Evolutionary conservation across 495 filamentous ascomycete genomes (phyloP), one percentile per base, ranked within the genome.

Genomic region (Aspergillus affinis): DNA sequence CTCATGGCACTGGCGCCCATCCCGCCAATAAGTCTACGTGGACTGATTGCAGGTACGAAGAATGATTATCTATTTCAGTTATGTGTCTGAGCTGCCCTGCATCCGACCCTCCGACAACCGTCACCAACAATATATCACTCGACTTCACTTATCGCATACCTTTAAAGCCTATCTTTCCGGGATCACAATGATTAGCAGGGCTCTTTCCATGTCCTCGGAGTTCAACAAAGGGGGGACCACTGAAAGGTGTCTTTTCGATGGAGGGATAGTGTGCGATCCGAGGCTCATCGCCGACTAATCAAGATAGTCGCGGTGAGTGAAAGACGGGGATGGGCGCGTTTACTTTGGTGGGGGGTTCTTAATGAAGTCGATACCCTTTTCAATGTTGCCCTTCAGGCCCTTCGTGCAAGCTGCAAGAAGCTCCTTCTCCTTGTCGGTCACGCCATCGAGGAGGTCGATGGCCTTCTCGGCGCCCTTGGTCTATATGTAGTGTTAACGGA

Each of bases 351-450:
- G 85, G 63, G 92, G 85, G 81, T 88, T 92, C 84, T 92, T 84
- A 71, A 82, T 85, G 72, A 98, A 98, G 67, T 89, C 86, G 65
- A 97, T 78, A 66, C 94, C 94, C 84, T 97, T 97, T 66, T 84
- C 76, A 69, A 98, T 96, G 78, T 97, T 98, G 80, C 84, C 87
- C 83, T 91, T 89, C 30, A 98, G 82, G 55, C 85, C 94, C 62
- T 79, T 76, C 65, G 88, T 80, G 71, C 82, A 85, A 62, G 82
- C 84, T 64, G 90, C 84, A 58, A 98, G 86, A 55, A 98, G 86
- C 63, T 84, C 82, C 86, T 94, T 89, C 86, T 98, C 94, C 72
- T 88, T 78, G 9, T 89, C 87, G 66, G 88, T 90, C 66, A 91
- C 79, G 57, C 81, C 78, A 47, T 77, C 79, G 54, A 98, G 82